phyloP scores from a whole-genome alignment of 2,329 filamentous ascomycete genomes.

The Hypoxylon sp. region DNA sequence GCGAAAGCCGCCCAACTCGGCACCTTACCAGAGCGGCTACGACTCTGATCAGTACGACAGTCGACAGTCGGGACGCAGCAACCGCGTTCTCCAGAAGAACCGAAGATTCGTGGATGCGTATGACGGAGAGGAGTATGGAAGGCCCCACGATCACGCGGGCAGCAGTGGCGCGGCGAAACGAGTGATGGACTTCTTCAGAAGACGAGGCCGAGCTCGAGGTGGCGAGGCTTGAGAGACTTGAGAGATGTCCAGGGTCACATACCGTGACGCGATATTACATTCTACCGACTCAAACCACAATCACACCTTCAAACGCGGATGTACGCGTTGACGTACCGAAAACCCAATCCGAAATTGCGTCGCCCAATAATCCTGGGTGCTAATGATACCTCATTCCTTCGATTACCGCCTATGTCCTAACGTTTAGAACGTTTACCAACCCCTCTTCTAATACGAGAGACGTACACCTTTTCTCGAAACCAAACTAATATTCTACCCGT shows the following conservation, averaged over 20 bases:
- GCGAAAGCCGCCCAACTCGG: constrained; percentile 53
- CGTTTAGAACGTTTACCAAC: constrained; percentile 24
- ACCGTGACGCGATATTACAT: not conserved
- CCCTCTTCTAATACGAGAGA: constrained; percentile 36
- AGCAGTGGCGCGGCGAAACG: constrained; percentile 87
- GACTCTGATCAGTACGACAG: constrained; percentile 55
- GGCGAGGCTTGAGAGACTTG: constrained; percentile 52
- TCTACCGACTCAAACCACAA: constrained; percentile 1
- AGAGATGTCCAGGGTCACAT: not conserved
- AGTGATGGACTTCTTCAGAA: constrained; percentile 98
- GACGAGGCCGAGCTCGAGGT: constrained; percentile 78
- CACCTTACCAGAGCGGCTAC: constrained; percentile 55
- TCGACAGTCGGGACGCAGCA: constrained; percentile 50
- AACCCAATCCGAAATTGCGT: constrained; percentile 22
- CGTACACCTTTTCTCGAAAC: constrained; percentile 16
- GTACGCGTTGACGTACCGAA: constrained; percentile 12
- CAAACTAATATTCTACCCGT: constrained; percentile 30
- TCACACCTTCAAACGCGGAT: constrained; percentile 1
- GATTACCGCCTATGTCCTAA: constrained; percentile 20
- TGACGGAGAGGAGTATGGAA: constrained; percentile 72
- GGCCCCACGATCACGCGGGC: constrained; percentile 71
- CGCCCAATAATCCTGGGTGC: constrained; percentile 20
- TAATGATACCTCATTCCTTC: constrained; percentile 30
- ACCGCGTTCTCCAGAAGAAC: constrained; percentile 78
- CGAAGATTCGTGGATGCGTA: constrained; percentile 91